phyloP scores from a whole-genome alignment of 1,139 yeast genomes.

The Groenewaldozyma auringiensis region DNA sequence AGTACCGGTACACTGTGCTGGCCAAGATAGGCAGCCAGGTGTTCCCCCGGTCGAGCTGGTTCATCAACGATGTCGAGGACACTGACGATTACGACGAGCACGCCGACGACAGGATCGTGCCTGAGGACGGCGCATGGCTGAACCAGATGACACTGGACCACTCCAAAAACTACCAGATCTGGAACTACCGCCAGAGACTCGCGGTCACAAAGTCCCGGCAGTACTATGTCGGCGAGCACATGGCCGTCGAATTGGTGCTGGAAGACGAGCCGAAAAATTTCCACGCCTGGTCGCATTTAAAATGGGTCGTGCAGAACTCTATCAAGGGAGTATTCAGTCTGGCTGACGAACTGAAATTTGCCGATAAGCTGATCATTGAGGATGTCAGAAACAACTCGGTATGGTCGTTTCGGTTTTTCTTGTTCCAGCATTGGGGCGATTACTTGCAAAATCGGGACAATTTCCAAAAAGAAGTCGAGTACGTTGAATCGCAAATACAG shows the following conservation, averaged over 20 bases:
- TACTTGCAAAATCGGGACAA: slow-evolving; percentile 13
- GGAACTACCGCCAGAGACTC: slow-evolving; percentile 73
- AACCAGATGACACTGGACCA: slow-evolving; percentile 65
- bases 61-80: slow-evolving; percentile 23
- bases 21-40: slow-evolving; percentile 32
- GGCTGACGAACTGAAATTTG: slow-evolving; percentile 46
- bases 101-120: slow-evolving; percentile 13
- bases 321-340: slow-evolving; percentile 3
- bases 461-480: slow-evolving; percentile 40
- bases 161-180: slow-evolving; percentile 89
- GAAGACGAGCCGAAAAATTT: slow-evolving; percentile 81
- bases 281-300: slow-evolving; percentile 91
- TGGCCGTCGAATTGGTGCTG: slow-evolving; percentile 58
- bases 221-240: slow-evolving; percentile 49
- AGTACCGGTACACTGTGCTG: slow-evolving; percentile 57
- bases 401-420: slow-evolving; percentile 79
- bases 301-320: slow-evolving; percentile 63
- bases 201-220: slow-evolving; percentile 11
- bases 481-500: slow-evolving; percentile 40
- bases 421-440: slow-evolving; percentile 24
- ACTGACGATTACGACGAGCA: slow-evolving; percentile 39
- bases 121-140: slow-evolving; percentile 51
- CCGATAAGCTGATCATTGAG: slow-evolving; percentile 40
- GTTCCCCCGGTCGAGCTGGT: slow-evolving; percentile 17
- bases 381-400: slow-evolving; percentile 90